phyloP scores from a whole-genome alignment of 1,284 basidiomycete species.

The Stereum hirsutum region DNA sequence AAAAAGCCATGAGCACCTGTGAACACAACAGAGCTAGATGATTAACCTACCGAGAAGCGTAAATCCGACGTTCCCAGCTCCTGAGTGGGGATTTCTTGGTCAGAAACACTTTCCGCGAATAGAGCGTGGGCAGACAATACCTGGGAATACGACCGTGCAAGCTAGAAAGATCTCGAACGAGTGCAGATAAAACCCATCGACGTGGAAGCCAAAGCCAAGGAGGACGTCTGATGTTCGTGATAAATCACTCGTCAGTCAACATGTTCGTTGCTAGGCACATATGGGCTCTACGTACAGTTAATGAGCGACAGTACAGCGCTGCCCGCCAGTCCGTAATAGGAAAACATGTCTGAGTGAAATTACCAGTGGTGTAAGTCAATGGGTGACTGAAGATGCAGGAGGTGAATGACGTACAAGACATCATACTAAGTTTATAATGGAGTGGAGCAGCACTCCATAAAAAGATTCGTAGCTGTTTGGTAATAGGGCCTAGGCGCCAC shows the following conservation, averaged over 20 bases:
- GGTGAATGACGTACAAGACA: constrained; percentile 48
- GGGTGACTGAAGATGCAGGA: background rate
- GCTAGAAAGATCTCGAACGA: constrained; percentile 73
- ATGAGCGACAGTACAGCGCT: too few species aligned
- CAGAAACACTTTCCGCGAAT: too few species aligned
- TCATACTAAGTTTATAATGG: constrained; percentile 78
- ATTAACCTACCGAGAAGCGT: too few species aligned
- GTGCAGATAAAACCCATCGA: constrained; percentile 66
- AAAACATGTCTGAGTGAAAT: constrained; percentile 66
- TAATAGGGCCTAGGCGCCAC: constrained; percentile 70
- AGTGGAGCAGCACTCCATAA: constrained; percentile 69
- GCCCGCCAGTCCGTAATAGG: too few species aligned
- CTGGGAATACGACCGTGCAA: constrained; percentile 69
- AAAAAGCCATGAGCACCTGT: too few species aligned
- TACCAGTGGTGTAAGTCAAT: constrained; percentile 12
- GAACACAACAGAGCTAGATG: too few species aligned
- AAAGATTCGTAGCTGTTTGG: constrained; percentile 68
- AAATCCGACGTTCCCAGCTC: constrained; percentile 63
- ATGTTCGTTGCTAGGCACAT: too few species aligned
- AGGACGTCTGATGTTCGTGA: constrained; percentile 69
- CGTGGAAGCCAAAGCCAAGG: constrained; percentile 54
- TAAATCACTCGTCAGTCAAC: too few species aligned
- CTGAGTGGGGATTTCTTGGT: too few species aligned
- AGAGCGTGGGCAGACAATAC: too few species aligned
- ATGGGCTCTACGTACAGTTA: too few species aligned